These are phyloP conservation scores for Trichophyton schoenleinii DNA, from an alignment of 2,329 filamentous ascomycete genomes.

Conservation along the genomic window DNA sequence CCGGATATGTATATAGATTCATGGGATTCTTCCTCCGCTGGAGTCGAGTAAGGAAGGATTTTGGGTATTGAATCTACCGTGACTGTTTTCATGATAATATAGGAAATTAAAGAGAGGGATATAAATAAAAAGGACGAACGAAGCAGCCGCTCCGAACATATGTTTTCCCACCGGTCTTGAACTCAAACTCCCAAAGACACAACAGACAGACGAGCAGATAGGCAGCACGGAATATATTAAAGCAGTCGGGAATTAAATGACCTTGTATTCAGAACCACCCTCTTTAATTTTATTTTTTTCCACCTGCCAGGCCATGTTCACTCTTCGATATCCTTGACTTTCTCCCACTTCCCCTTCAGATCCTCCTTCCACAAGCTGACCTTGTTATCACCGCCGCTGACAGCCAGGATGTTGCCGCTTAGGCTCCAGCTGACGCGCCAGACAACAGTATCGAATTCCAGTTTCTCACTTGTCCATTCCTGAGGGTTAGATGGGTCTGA, in stretches of 20 bases:
- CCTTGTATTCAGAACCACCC: neutral
- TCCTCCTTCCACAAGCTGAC: constrained; percentile 98
- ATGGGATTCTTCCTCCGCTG: neutral
- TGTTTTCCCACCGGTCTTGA: neutral
- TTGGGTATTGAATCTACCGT: neutral
- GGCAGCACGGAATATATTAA: neutral
- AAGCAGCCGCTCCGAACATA: neutral
- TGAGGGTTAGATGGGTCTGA: constrained; percentile 52
- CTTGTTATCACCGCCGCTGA: constrained; percentile 90
- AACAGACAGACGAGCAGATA: neutral
- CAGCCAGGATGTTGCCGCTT: constrained; percentile 89
- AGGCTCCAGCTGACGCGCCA: constrained; percentile 98
- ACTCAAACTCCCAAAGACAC: neutral
- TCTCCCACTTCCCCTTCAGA: constrained; percentile 90
- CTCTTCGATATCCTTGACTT: constrained; percentile 91
- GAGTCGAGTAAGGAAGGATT: neutral
- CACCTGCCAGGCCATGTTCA: constrained; percentile 25
- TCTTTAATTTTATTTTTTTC: neutral
- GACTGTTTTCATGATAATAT: neutral
- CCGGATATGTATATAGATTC: neutral
- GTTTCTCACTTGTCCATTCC: constrained; percentile 73
- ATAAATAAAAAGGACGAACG: neutral
- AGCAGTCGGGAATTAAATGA: neutral
- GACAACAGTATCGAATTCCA: constrained; percentile 77
- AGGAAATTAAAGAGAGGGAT: neutral